phyloP scores from a whole-genome alignment of 768 basidiomycete species.

The Tubosaeta brunneosetosa region DNA sequence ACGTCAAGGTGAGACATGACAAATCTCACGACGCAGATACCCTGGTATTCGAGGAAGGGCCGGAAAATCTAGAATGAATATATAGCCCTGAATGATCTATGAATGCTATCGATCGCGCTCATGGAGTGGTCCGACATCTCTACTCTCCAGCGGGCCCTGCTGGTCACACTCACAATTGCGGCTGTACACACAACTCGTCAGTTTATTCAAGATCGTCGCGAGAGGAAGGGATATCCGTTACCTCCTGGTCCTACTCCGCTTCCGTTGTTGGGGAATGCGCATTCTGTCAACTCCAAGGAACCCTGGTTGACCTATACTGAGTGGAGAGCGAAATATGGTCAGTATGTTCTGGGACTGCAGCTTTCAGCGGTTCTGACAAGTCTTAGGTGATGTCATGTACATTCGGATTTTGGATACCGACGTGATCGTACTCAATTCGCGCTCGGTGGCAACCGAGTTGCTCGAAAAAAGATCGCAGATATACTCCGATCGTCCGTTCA shows the following conservation, averaged over 20 bases:
- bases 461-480: constrained; percentile 12
- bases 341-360: too few relatives aligned
- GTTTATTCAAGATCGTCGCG: neutral
- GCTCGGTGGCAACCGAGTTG: neutral
- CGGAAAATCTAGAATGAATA: neutral
- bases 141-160: neutral
- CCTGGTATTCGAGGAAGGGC: too few relatives aligned
- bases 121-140: neutral
- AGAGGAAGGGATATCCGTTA: constrained; percentile 10
- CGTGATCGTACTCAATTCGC: constrained; percentile 9
- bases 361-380: too few relatives aligned
- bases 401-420: constrained; percentile 1
- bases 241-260: constrained; percentile 20
- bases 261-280: constrained; percentile 15
- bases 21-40: too few relatives aligned
- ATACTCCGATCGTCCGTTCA: constrained; percentile 12
- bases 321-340: too few relatives aligned
- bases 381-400: too few relatives aligned
- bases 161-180: neutral
- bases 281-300: constrained; percentile 9
- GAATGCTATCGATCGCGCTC: neutral
- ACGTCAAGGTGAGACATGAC: too few relatives aligned
- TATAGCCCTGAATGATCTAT: neutral
- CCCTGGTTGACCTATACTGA: constrained; percentile 7
- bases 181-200: neutral